phyloP scores from a whole-genome alignment of 1,139 yeast genomes.

The Taphrina pruni region DNA sequence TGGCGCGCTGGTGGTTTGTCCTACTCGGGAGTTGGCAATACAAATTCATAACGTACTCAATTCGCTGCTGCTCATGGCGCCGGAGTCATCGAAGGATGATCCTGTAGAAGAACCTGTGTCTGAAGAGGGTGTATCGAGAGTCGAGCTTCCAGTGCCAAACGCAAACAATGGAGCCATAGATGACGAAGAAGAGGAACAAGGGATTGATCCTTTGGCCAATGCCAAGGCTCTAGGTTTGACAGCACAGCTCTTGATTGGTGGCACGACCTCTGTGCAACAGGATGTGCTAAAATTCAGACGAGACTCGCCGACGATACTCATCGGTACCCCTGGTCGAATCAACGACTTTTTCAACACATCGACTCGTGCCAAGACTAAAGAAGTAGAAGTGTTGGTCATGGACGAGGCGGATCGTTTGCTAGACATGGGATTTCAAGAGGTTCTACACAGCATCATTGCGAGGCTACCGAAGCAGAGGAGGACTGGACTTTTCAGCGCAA shows the following conservation, averaged over 20 bases:
- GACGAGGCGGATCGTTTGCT: constrained; percentile 93
- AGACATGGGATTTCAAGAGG: constrained; percentile 76
- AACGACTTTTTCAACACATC: constrained; percentile 67
- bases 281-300: constrained; percentile 67
- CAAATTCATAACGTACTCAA: constrained; percentile 77
- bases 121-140: constrained; percentile 63
- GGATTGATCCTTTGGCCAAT: constrained; percentile 18
- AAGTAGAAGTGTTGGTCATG: constrained; percentile 75
- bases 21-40: constrained; percentile 89
- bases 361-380: constrained; percentile 53
- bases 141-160: neutral
- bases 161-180: constrained; percentile 48
- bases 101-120: constrained; percentile 77
- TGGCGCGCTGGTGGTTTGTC: constrained; percentile 76
- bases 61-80: constrained; percentile 59
- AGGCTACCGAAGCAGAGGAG: constrained; percentile 86
- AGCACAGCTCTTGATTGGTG: constrained; percentile 82
- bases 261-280: constrained; percentile 69
- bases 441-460: constrained; percentile 69
- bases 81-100: constrained; percentile 42
- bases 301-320: constrained; percentile 69
- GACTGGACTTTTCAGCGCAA: constrained; percentile 92
- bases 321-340: constrained; percentile 93
- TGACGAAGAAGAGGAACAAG: constrained; percentile 3
- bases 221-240: constrained; percentile 50